Conservation (phyloP, 768 basidiomycete species). For the Serendipita sp. region DNA sequence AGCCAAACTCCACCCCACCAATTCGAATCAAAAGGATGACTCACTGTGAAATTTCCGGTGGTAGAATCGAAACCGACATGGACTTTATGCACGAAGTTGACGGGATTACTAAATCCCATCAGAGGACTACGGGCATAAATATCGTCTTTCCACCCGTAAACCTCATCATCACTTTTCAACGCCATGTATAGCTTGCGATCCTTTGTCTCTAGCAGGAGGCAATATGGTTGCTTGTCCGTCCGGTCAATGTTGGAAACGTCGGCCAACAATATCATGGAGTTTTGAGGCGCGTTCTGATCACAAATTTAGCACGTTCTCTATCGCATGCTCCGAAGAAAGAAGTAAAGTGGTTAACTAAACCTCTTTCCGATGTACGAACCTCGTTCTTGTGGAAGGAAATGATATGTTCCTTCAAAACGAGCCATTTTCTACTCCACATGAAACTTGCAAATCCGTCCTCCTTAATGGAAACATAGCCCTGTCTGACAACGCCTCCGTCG, state of each 20-base stretch:
- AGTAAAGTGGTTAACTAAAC: background rate
- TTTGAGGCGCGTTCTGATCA: conserved; percentile 34
- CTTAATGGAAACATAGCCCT: conserved; percentile 72
- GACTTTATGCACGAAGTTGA: conserved; percentile 97
- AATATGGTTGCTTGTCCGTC: conserved; percentile 89
- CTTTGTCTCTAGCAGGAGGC: conserved; percentile 70
- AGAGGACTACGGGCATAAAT: conserved; percentile 83
- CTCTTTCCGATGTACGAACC: conserved; percentile 36
- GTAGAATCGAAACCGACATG: conserved; percentile 95
- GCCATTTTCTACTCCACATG: conserved; percentile 83
- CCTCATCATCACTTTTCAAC: conserved; percentile 84
- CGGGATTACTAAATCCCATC: conserved; percentile 87
- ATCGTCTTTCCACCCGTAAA: conserved; percentile 98
- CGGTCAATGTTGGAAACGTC: conserved; percentile 82
- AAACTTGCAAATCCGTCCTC: conserved; percentile 88
- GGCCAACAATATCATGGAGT: conserved; percentile 45
- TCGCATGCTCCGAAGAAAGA: background rate
- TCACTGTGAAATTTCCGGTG: conserved; percentile 82
- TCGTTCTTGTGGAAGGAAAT: conserved; percentile 82
- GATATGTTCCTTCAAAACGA: conserved; percentile 65
- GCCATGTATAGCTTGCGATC: conserved; percentile 69
- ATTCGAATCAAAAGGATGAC: conserved; percentile 19
- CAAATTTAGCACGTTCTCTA: conserved; percentile 5
- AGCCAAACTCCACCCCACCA: no score
- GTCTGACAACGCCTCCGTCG: conserved; percentile 31